phyloP scores from a whole-genome alignment of 208 protist species.

The Leishmania martiniquensis region DNA sequence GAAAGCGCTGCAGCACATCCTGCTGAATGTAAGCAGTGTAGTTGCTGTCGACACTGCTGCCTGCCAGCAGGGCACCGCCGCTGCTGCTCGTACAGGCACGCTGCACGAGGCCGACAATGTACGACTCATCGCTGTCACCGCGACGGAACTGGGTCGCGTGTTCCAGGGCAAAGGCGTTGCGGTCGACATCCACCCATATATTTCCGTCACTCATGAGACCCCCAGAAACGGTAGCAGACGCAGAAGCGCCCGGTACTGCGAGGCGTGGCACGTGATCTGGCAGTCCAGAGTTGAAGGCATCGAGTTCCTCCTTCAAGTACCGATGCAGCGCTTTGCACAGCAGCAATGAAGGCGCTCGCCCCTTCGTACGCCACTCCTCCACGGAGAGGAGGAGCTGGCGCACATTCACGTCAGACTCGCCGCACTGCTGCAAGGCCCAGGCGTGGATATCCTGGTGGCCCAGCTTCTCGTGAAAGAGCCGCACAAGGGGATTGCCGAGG shows the following conservation, averaged over 20 bases:
- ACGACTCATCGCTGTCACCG: slow-evolving; percentile 64
- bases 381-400: slow-evolving; percentile 75
- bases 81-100: slow-evolving; percentile 34
- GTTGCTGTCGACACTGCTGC: slow-evolving; percentile 28
- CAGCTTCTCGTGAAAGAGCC: slow-evolving; percentile 86
- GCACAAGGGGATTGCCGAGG: slow-evolving; percentile 65
- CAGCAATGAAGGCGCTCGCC: slow-evolving; percentile 70
- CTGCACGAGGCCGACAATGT: slow-evolving; percentile 71
- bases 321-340: slow-evolving; percentile 56
- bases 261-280: slow-evolving; percentile 71
- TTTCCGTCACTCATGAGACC: slow-evolving; percentile 32
- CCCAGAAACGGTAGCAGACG: background rate
- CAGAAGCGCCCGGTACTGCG: slow-evolving; percentile 21
- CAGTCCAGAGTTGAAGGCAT: slow-evolving; percentile 72
- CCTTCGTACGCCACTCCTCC: slow-evolving; percentile 79
- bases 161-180: slow-evolving; percentile 56
- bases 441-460: slow-evolving; percentile 57
- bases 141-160: slow-evolving; percentile 38
- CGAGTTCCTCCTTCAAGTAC: slow-evolving; percentile 78
- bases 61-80: background rate
- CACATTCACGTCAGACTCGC: slow-evolving; percentile 54
- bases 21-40: slow-evolving; percentile 58
- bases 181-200: slow-evolving; percentile 76
- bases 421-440: slow-evolving; percentile 70
- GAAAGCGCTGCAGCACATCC: slow-evolving; percentile 54